Base-by-base conservation (phyloP, 129 eudicot genomes). In the Mikania micrantha region DNA sequence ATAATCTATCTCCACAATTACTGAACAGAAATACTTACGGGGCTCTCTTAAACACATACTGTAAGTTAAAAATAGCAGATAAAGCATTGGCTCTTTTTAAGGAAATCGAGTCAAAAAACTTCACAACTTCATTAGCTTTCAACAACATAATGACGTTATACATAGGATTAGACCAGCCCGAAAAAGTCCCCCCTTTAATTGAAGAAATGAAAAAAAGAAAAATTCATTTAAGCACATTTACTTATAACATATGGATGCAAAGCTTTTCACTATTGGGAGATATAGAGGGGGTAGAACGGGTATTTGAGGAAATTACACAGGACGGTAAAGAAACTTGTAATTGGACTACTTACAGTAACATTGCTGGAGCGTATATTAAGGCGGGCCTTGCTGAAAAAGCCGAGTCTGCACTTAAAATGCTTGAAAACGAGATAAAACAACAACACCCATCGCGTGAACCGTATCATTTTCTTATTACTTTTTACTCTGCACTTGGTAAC, bases 291-390 rank as follows among this genome's bases (percentile, higher is more conserved):
- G 88, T 79, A 4, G 98, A 91, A 76, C 81, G 79, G 67, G 89
- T 85, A 42, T 79, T 78, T 22, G 88, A 83, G 62, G 96, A 91
- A 85, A 77, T 84, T 49, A 64, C 49, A 36, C 59, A 38, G 44
- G 82, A 74, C 20, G 21, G 61, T 5, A 31, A 27, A 12, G 74
- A 69, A 58, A 61, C 69, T 24, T 75, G 84, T 68, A 74, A 83
- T 60, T 85, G 98, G 98, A 85, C 85, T 1, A 82, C 82, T 8
- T 85, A 85, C 56, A 85, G 98, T 75, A 77, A 83, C 79, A 52
- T 85, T 42, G 91, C 94, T 2, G 65, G 59, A 10, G 77, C 72
- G 42, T 91, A 88, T 69, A 74, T 78, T 40, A 83, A 73, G 70
- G 82, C 76, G n/a, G 91, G 88, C 31, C 72, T 53, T 62, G 24